Percentiles rank a stretch among this genome's conserved stretches.
Conservation (phyloP, 305 asterid genomes). For the Fraxinus sp. region DNA sequence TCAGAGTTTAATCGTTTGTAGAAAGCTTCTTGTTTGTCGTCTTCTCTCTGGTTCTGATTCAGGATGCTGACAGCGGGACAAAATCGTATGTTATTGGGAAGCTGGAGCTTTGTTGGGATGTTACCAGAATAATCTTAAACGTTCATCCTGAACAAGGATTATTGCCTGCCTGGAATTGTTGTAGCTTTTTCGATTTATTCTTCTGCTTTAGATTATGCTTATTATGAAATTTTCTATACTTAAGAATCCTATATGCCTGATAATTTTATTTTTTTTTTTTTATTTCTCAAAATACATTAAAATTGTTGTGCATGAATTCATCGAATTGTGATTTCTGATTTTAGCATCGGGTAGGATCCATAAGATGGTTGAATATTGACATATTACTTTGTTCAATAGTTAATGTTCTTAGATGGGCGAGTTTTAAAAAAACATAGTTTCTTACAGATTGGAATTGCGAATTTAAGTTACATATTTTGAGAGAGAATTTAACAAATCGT, state of each 20-base stretch:
- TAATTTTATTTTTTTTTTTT: too few relatives aligned
- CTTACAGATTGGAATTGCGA: not conserved
- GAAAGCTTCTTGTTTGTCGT: not conserved
- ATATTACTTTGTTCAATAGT: too few relatives aligned
- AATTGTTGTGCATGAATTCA: not conserved
- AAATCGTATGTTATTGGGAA: not conserved
- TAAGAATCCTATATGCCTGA: not conserved
- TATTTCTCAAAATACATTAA: not conserved
- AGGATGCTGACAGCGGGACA: not conserved
- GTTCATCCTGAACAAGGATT: not conserved
- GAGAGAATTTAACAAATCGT: not conserved
- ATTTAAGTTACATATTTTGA: not conserved
- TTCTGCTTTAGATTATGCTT: not conserved
- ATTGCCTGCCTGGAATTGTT: not conserved
- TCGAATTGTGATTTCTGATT: not conserved
- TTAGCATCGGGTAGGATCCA: not conserved
- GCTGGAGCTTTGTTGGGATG: constrained; percentile 1
- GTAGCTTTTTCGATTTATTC: not conserved
- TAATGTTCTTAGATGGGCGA: not conserved
- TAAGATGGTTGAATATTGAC: not conserved
- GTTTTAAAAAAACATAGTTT: too few relatives aligned
- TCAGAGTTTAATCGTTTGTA: not conserved
- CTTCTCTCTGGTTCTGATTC: not conserved
- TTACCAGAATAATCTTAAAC: not conserved
- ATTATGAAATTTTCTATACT: not conserved